Evolutionary conservation across 495 filamentous ascomycete genomes (phyloP).

Genomic region (Neurospora hispaniola): DNA sequence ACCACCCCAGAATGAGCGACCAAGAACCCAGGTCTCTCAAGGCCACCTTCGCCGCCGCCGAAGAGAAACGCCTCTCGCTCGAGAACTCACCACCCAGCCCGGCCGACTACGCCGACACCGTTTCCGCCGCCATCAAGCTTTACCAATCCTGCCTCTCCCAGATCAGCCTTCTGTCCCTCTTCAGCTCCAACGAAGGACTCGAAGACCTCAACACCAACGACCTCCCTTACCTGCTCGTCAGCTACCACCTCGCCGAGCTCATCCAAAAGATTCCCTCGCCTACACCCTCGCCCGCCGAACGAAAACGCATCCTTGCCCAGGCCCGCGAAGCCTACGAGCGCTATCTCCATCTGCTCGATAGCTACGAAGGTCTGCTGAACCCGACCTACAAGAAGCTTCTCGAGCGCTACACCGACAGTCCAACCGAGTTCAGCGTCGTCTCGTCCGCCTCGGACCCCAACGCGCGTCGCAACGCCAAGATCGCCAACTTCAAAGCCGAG

Average conservation of each 20-base stretch:
- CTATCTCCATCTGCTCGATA: slow-evolving; percentile 65
- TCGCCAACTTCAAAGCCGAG: slow-evolving; percentile 73
- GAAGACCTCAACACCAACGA: slow-evolving; percentile 83
- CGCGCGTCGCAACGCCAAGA: slow-evolving; percentile 68
- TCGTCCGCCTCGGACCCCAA: slow-evolving; percentile 55
- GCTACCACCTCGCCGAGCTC: slow-evolving; percentile 25
- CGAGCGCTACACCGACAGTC: slow-evolving; percentile 55
- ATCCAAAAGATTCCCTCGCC: slow-evolving; percentile 34
- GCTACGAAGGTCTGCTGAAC: slow-evolving; percentile 58
- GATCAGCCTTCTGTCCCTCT: slow-evolving; percentile 60
- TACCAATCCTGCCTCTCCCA: slow-evolving; percentile 65
- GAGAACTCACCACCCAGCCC: slow-evolving; percentile 36
- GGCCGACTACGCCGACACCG: slow-evolving; percentile 52
- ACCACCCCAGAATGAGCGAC: slow-evolving; percentile 8
- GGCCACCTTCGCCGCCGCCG: slow-evolving; percentile 42
- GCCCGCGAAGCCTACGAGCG: slow-evolving; percentile 62
- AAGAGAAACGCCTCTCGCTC: slow-evolving; percentile 31
- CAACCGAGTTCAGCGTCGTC: slow-evolving; percentile 56
- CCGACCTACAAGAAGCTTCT: slow-evolving; percentile 59
- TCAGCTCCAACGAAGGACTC: slow-evolving; percentile 80
- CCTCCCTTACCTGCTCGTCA: slow-evolving; percentile 52
- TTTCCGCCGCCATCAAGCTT: slow-evolving; percentile 52
- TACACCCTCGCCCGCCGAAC: slow-evolving; percentile 40
- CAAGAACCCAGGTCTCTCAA: slow-evolving; percentile 33
- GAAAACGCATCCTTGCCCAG: slow-evolving; percentile 50